These are phyloP conservation scores for Torulaspora franciscae DNA, from an alignment of 805 yeast genomes.

Conservation along the genomic window DNA sequence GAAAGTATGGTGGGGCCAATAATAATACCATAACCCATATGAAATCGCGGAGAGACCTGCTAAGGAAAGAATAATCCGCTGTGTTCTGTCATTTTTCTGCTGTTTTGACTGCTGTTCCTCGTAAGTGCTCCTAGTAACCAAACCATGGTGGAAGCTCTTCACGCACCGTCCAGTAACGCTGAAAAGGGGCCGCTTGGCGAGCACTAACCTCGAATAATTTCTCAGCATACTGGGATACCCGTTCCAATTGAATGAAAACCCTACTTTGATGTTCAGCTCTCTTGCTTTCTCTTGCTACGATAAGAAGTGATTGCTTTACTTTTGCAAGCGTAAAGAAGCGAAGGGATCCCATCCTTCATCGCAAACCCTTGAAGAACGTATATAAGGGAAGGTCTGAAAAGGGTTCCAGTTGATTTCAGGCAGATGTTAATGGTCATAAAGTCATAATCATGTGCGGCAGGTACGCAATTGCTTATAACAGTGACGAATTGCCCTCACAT, in stretches of 20 bases:
- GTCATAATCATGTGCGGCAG: constrained; percentile 55
- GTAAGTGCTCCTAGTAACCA: constrained; percentile 3
- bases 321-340: constrained; percentile 1
- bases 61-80: constrained; percentile 17
- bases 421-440: neutral
- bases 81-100: constrained; percentile 11
- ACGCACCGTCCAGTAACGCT: neutral
- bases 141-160: constrained; percentile 6
- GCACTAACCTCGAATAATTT: neutral
- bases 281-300: neutral
- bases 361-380: neutral
- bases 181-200: neutral
- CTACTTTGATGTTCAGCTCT: neutral
- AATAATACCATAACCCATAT: constrained; percentile 38
- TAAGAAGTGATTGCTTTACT: constrained; percentile 1
- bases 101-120: constrained; percentile 6
- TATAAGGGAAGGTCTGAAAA: neutral
- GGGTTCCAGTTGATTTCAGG: neutral
- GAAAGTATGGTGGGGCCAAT: constrained; percentile 66
- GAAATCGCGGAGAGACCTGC: constrained; percentile 27
- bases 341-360: constrained; percentile 3
- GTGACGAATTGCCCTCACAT: constrained; percentile 21
- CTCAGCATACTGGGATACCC: neutral
- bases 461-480: constrained; percentile 42
- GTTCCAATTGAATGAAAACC: neutral